Base-by-base conservation (phyloP, 2,329 filamentous ascomycete genomes). In the Arthrobotrys musiformis region DNA sequence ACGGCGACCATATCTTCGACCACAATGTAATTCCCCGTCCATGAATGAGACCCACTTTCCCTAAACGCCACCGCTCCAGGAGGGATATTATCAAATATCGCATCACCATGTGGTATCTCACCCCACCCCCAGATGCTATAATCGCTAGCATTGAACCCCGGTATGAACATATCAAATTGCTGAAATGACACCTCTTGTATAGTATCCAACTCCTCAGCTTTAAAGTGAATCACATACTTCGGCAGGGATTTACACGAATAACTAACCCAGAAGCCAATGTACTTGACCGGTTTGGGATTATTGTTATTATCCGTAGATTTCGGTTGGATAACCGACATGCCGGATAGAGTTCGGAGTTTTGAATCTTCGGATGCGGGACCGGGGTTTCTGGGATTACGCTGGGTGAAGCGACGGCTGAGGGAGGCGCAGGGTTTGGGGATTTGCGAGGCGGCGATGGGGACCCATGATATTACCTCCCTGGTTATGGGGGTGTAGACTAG, bases 81-180 rank as follows among this genome's bases (percentile, higher is more conserved):
- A 8, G 33, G 22, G 5, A 40, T 30, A 30, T 17, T 40, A 4
- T 30, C 19, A 19, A 69, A 69, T 11, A 69, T 19, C 19, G 15
- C 4, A 61, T 48, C 37, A 3, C 64, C 64, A 2, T 50, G 17
- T 13, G 66, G 52, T 19, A 69, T 61, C 22, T 69, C 54, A 13
- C 26, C 66, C 66, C 66, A 61, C n/a, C 28, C 52, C 52, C 63
- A 56, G 37, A 40, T 30, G 8, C 52, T 50, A 42, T 40, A 52
- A 22, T 69, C 48, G 22, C 42, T 35, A 2, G 35, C 15, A 37
- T 26, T 40, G 13, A 66, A 66, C 8, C 42, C 44, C 3, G 46
- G 61, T 13, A 66, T 52, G 28, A 40, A 66, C 5, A 2, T 42
- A 13, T 44, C 54, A 4, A 69, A 26, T 8, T 19, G 2, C 4